These are phyloP conservation scores for Polychaeton citri DNA, from an alignment of 2,329 filamentous ascomycete genomes.

Conservation along the genomic window DNA sequence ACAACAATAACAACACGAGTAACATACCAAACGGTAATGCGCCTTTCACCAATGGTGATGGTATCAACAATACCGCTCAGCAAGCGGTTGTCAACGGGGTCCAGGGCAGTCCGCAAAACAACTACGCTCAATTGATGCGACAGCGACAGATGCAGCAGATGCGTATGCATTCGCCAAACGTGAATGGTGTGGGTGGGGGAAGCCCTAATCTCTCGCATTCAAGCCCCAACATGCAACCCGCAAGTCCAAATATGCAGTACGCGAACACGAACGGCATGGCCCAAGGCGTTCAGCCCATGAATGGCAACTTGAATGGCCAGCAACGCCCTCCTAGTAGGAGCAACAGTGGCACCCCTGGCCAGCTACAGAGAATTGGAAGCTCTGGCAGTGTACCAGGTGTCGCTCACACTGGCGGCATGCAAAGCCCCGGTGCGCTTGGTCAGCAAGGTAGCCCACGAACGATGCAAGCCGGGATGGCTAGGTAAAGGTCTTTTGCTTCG, in stretches of 20 bases:
- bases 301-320: not conserved
- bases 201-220: slow-evolving; percentile 16
- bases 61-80: slow-evolving; percentile 4
- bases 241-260: slow-evolving; percentile 4
- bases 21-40: not conserved
- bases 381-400: slow-evolving; percentile 14
- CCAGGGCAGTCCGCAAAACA: slow-evolving; percentile 4
- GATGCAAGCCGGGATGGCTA: slow-evolving; percentile 18
- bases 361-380: slow-evolving; percentile 19
- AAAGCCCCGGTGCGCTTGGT: slow-evolving; percentile 15
- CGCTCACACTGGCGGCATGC: slow-evolving; percentile 14
- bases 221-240: slow-evolving; percentile 15
- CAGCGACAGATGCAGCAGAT: slow-evolving; percentile 16
- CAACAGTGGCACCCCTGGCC: slow-evolving; percentile 16
- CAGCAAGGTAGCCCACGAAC: slow-evolving; percentile 19
- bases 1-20: slow-evolving; percentile 4
- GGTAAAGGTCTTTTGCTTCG: too few relatives aligned
- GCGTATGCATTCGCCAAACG: slow-evolving; percentile 14
- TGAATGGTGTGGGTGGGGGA: slow-evolving; percentile 11
- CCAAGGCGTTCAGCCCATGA: not conserved
- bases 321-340: slow-evolving; percentile 14
- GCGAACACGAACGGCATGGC: slow-evolving; percentile 9
- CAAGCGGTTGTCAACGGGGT: slow-evolving; percentile 5
- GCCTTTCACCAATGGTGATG: slow-evolving; percentile 1
- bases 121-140: slow-evolving; percentile 19